Evolutionary conservation across 805 yeast species (phyloP), one percentile per base, ranked within the genome.

Genomic region (Yamadazyma sp.): DNA sequence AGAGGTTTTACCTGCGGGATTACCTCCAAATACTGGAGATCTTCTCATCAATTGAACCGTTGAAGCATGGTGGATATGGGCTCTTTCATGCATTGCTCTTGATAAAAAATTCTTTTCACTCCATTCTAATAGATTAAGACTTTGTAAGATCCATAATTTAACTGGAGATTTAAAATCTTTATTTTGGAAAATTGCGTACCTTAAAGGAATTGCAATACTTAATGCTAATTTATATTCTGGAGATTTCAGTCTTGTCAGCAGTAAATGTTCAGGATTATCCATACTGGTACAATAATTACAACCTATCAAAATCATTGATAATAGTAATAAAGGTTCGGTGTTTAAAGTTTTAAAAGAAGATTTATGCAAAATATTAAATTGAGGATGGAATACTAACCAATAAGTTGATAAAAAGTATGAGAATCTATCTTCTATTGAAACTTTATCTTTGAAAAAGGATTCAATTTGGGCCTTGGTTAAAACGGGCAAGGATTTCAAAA

Each of bases 61-160:
- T 0, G 95, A 82, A 4, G 93, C 95, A 55, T 86, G 96, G 53
- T 87, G 95, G 14, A 87, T 62, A 56, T 82, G 91, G 0, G 86
- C 84, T 31, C 96, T 60, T 58, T 86, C 96, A 53, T 86, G 96
- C 48, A 84, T 57, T 26, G 63, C 61, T 47, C 96, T 63, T 29
- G 76, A 73, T 0, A 86, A 67, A 46, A 82, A 79, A 40, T 82
- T 73, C 60, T 86, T 84, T 53, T 86, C 96, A 51, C 78, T 80
- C 60, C 80, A 78, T 51, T 86, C 95, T n/a, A 87, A 55, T 43
- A 87, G 53, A 36, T 83, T 56, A 42, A 86, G 65, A 46, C 86
- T 69, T 55, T 87, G 96, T 31, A 87, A 67, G 7, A 86, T 75
- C 82, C 89, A 86, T 7, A 82, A 62, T 43, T 70, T 70, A 0